Conservation (phyloP, 768 basidiomycete species). For the Dentipellis sp. region DNA sequence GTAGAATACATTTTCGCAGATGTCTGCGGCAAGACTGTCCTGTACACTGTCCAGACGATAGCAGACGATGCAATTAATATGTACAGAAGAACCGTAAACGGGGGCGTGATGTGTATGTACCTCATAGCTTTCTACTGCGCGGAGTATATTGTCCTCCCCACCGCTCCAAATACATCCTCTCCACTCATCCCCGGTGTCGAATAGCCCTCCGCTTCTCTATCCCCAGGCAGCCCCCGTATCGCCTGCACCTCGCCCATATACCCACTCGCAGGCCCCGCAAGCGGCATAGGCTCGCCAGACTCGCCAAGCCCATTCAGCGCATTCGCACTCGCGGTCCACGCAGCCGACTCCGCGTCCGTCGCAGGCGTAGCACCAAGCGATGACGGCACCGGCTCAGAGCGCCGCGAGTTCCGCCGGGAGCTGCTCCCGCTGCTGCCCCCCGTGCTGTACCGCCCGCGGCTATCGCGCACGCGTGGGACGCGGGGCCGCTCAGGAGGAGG, state of each 20-base stretch:
- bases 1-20: no score
- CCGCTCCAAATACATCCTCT: conserved; percentile 11
- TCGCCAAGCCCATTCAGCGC: no score
- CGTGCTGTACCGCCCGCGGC: not conserved
- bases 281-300: no score
- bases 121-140: conserved; percentile 2
- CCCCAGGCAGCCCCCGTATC: not conserved
- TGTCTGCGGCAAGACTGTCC: no score
- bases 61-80: no score
- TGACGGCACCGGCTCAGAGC: conserved; percentile 6
- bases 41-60: no score
- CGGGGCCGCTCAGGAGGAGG: not conserved
- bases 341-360: not conserved
- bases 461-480: not conserved
- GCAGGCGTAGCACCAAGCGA: not conserved
- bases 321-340: not conserved
- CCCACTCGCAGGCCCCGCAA: conserved; percentile 14
- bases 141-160: conserved; percentile 16
- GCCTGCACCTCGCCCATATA: conserved; percentile 7
- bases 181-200: not conserved
- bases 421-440: not conserved
- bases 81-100: no score
- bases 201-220: not conserved
- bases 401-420: conserved; percentile 8
- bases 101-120: no score